Conservation (phyloP, 139 green algal species). For the Trebouxia sp. region DNA sequence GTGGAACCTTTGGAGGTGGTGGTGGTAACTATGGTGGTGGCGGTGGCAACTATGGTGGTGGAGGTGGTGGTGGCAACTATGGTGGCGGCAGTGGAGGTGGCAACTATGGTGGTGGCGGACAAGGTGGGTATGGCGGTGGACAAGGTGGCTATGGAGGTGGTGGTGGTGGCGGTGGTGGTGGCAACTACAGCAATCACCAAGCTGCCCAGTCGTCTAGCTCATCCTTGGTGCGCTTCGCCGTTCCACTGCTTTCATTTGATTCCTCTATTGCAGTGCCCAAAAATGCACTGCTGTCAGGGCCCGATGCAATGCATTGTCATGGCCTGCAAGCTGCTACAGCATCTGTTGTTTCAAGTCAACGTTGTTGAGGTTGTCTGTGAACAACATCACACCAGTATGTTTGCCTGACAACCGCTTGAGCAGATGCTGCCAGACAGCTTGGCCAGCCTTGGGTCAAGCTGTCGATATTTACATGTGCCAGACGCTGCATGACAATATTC, state of each 20-base stretch:
- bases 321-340: too few species aligned
- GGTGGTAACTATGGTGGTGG: not conserved
- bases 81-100: not conserved
- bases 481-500: too few species aligned
- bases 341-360: too few species aligned
- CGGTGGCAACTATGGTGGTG: not conserved
- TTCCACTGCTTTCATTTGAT: not conserved
- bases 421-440: too few species aligned
- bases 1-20: not conserved
- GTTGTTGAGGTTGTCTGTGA: too few species aligned
- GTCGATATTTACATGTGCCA: too few species aligned
- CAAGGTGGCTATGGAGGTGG: not conserved
- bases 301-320: too few species aligned
- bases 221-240: not conserved
- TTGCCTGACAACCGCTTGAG: too few species aligned
- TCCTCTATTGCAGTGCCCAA: not conserved
- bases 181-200: conserved; percentile 7
- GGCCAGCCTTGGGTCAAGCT: too few species aligned
- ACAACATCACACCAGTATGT: too few species aligned
- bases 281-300: too few species aligned
- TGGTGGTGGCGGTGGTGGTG: conserved; percentile 7
- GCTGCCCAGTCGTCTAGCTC: not conserved
- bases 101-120: not conserved
- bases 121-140: not conserved
- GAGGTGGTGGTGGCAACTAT: not conserved